Conservation (phyloP, 352 stramenopile species). For the Phytopythium vexans region DNA sequence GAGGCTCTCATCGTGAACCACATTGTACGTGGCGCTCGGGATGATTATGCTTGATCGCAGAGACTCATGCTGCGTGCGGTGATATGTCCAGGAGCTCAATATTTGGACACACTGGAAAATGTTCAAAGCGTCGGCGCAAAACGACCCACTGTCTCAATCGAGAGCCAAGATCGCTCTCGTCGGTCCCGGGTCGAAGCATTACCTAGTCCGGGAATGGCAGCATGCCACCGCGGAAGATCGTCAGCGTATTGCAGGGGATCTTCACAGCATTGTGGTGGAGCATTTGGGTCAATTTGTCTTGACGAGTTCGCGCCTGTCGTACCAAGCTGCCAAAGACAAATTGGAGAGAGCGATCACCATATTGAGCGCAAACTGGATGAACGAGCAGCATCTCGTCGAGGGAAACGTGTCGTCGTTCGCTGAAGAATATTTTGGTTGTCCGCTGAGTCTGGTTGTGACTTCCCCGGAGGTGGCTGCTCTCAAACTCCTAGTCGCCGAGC, state of each 20-base stretch:
- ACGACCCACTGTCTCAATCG: neutral
- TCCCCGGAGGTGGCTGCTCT: constrained; percentile 54
- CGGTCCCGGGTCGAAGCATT: constrained; percentile 49
- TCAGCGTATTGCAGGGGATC: constrained; percentile 5
- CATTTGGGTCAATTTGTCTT: constrained; percentile 9
- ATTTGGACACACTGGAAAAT: constrained; percentile 62
- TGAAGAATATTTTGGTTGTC: constrained; percentile 41
- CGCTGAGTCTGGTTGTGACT: constrained; percentile 29
- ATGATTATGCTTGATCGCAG: neutral
- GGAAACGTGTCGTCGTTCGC: constrained; percentile 12
- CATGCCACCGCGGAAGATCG: constrained; percentile 12
- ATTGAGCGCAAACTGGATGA: constrained; percentile 10
- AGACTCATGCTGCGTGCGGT: neutral
- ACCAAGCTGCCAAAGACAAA: neutral
- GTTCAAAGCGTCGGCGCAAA: constrained; percentile 16
- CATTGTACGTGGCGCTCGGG: constrained; percentile 43
- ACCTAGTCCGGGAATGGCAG: constrained; percentile 47
- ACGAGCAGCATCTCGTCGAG: constrained; percentile 5
- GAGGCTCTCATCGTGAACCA: constrained; percentile 70
- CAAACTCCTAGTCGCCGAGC: constrained; percentile 64
- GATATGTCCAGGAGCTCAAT: constrained; percentile 47
- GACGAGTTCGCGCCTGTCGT: neutral
- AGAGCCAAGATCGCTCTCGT: constrained; percentile 32
- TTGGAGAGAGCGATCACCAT: constrained; percentile 22
- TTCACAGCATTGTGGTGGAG: constrained; percentile 8